phyloP scores from a whole-genome alignment of 768 basidiomycete genomes.

The Nevesoporus exiguus region DNA sequence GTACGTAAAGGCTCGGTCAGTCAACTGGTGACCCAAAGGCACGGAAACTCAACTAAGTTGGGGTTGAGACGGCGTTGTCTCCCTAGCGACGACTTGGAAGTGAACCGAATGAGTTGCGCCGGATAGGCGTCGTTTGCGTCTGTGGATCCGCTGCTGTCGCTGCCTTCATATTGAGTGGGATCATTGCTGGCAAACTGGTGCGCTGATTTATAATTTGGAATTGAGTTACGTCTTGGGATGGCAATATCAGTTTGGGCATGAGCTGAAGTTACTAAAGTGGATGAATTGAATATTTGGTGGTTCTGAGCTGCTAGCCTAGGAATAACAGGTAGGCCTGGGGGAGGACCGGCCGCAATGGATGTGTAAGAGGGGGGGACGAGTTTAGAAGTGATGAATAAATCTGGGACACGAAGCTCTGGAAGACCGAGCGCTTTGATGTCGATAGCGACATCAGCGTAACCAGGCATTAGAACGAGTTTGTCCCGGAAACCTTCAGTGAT shows the following conservation, averaged over 20 bases:
- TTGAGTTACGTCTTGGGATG: conserved; percentile 20
- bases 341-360: conserved; percentile 23
- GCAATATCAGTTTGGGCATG: conserved; percentile 10
- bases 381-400: conserved; percentile 61
- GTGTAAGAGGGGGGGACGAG: conserved; percentile 33
- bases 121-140: conserved; percentile 39
- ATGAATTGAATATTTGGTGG: conserved; percentile 10
- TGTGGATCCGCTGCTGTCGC: conserved; percentile 43
- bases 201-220: conserved; percentile 43
- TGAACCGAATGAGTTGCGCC: conserved; percentile 26
- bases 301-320: conserved; percentile 13
- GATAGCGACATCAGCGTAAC: conserved; percentile 57
- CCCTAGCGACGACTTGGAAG: conserved; percentile 33
- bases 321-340: conserved; percentile 22
- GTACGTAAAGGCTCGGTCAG: conserved; percentile 17
- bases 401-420: conserved; percentile 50
- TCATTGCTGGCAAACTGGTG: conserved; percentile 23
- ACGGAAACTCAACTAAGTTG: conserved; percentile 43
- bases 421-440: conserved; percentile 57
- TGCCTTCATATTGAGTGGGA: conserved; percentile 40
- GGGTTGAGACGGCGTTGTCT: conserved; percentile 46
- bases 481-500: conserved; percentile 62
- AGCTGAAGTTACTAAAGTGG: conserved; percentile 5
- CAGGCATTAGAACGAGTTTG: conserved; percentile 62
- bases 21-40: conserved; percentile 7